Evolutionary conservation across 2,329 filamentous ascomycete genomes (phyloP), one percentile per base, ranked within the genome.

Genomic region (Chrysoporthe puriensis): DNA sequence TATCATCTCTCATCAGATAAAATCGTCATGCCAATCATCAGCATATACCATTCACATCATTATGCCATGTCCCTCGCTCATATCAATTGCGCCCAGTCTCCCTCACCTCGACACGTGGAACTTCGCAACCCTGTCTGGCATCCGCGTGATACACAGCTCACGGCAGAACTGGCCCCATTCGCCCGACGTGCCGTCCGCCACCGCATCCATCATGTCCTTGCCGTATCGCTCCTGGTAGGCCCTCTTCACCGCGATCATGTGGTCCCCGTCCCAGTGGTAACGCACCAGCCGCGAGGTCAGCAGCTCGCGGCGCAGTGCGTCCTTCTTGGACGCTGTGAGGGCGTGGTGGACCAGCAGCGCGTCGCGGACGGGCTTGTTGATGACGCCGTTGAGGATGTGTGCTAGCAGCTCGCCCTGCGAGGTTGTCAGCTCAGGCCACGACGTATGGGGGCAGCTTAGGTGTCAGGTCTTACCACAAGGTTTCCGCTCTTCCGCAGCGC

Each of bases 301-400:
- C 61, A 97, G 82, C 77, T 97, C 95, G 58, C 92, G 91, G 42
- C 95, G 89, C 71, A 94, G 84, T 64, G 86, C 79, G 75, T 95
- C 92, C 71, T 87, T 87, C 71, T 85, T 87, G 3, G 90, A 90
- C 58, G 91, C 87, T 26, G 89, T 91, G 71, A 98, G 88, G 1
- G 96, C 95, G 81, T 98, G 96, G 78, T 97, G 90, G 1, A 99
- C 84, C 2, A 98, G 89, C 48, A 97, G 86, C 3, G 95, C 93
- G 78, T 98, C 96, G 66, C 96, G 92, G 70, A 97, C 93, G 6
- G 96, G 94, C 68, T 92, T 92, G 81, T 98, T 98, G 82, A 98
- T 97, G 67, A 97, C 90, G 74, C 96, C 96, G 80, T 98, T 97
- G 75, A 99, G 90, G 73, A 98, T 93, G 79, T 98, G 96, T 0